Conservation (phyloP, 441 rosid species). For the Theobroma grandiflorum region DNA sequence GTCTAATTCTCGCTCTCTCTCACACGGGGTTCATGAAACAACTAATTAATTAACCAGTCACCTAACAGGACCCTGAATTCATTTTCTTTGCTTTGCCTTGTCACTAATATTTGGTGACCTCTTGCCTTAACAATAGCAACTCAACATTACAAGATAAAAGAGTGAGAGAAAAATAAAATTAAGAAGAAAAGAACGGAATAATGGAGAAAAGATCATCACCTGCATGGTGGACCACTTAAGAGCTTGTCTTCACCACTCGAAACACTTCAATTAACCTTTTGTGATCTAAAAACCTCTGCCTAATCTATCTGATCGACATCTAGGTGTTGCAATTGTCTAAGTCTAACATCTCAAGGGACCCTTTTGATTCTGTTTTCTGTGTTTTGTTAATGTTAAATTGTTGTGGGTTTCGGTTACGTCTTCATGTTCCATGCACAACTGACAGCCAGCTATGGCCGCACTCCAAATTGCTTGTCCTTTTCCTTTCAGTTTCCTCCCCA, state of each 20-base stretch:
- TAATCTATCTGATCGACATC: too few relatives aligned
- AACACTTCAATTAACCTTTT: background rate
- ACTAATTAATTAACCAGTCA: background rate
- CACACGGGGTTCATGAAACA: background rate
- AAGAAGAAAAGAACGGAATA: background rate
- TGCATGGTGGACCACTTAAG: conserved; percentile 3
- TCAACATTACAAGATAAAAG: too few relatives aligned
- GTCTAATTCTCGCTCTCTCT: too few relatives aligned
- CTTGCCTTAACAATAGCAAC: background rate
- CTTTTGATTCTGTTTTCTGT: too few relatives aligned
- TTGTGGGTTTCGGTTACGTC: background rate
- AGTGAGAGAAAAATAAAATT: background rate
- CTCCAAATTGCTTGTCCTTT: conserved; percentile 2
- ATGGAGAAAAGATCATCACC: background rate
- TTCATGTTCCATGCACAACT: conserved; percentile 6
- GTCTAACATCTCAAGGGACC: too few relatives aligned
- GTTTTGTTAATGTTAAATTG: too few relatives aligned
- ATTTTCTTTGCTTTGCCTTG: background rate
- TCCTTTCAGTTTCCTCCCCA: background rate
- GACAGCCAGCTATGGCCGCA: conserved; percentile 16
- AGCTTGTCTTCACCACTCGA: background rate
- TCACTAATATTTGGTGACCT: background rate
- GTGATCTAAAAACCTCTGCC: background rate
- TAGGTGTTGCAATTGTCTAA: too few relatives aligned
- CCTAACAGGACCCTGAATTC: background rate